Base-by-base conservation (phyloP, 2,329 filamentous ascomycete species). In the Talaromyces verruculosus region DNA sequence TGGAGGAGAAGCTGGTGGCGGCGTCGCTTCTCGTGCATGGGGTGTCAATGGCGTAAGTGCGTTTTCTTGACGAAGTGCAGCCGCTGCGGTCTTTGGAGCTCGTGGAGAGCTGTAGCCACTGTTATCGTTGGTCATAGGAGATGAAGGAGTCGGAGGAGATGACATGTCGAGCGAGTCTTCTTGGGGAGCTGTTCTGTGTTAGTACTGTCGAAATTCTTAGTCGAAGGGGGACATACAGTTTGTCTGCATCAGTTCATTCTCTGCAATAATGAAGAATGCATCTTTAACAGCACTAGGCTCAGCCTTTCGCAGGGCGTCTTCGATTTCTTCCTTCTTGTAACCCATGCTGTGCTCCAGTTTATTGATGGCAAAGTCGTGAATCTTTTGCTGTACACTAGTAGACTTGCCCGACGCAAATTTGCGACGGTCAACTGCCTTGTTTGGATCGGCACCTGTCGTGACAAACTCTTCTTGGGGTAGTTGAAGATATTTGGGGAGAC, bases 261-360 rank as follows among this genome's bases (percentile, higher is more conserved):
- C 95, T 63, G 94, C 88, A 30, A 99, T 92, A 77, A 99, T 99
- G 80, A 97, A 89, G 81, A 98, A 99, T 1, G 95, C 95, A 79
- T 99, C 95, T 81, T 99, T 99, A 83, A 99, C 97, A 11, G 95
- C 93, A 66, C 93, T 98, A 13, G 95, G 95, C 77, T 99, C 95
- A 63, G 95, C 89, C 65, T 92, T 93, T 73, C 91, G 90, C 68
- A 99, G 83, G 25, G 95, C 94, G 78, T 98, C 95, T 75, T 97
- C 91, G 63, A 99, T 94, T 81, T 99, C 95, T 68, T 90, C 90
- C 76, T 92, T 94, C 41, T 91, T 93, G 76, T 99, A 99, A 67
- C 95, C 95, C 93, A 99, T 98, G 0, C 93, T 97, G 81, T 94
- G 95, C 73, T 94, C 95, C 63, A 99, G 90, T 83, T 98, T 98